These are phyloP conservation scores for Chaetomiaceae sp. DNA, from an alignment of 2,329 filamentous ascomycete genomes.

Conservation along the genomic window DNA sequence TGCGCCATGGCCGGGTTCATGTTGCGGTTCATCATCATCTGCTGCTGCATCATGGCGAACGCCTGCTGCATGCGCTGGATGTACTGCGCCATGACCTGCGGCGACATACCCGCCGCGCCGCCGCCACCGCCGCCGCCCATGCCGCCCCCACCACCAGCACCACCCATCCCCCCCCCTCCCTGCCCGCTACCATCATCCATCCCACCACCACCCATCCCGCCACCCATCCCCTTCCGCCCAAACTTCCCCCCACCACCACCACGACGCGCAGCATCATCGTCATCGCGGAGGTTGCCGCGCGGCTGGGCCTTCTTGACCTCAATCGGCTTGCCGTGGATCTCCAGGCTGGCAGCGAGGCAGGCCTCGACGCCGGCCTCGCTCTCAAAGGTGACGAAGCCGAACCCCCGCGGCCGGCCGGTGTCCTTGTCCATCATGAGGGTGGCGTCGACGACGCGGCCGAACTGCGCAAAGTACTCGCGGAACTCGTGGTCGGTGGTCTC, in stretches of 20 bases:
- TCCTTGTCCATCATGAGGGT: constrained; percentile 99
- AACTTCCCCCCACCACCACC: constrained; percentile 52
- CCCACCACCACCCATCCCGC: constrained; percentile 18
- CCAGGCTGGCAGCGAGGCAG: constrained; percentile 75
- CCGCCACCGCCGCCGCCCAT: constrained; percentile 36
- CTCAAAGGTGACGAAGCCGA: constrained; percentile 98
- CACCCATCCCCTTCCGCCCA: constrained; percentile 31
- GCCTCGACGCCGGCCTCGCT: constrained; percentile 91
- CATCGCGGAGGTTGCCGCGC: constrained; percentile 86
- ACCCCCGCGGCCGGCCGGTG: constrained; percentile 90
- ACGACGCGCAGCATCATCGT: constrained; percentile 65
- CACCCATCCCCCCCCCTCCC: constrained; percentile 24
- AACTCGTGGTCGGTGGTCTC: constrained; percentile 96
- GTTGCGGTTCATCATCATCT: constrained; percentile 73
- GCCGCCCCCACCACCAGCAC: constrained; percentile 23
- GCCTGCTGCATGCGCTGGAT: constrained; percentile 99
- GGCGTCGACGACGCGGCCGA: constrained; percentile 91
- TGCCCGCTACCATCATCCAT: constrained; percentile 34
- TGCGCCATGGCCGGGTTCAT: constrained; percentile 74
- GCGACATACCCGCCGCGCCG: constrained; percentile 63
- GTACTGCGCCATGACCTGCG: constrained; percentile 96
- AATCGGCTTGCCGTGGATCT: constrained; percentile 92
- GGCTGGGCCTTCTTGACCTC: constrained; percentile 98
- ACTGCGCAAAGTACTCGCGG: constrained; percentile 93
- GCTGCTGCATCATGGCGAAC: constrained; percentile 89